phyloP scores from a whole-genome alignment of 257 asterid genomes.

The Striga asiatica region DNA sequence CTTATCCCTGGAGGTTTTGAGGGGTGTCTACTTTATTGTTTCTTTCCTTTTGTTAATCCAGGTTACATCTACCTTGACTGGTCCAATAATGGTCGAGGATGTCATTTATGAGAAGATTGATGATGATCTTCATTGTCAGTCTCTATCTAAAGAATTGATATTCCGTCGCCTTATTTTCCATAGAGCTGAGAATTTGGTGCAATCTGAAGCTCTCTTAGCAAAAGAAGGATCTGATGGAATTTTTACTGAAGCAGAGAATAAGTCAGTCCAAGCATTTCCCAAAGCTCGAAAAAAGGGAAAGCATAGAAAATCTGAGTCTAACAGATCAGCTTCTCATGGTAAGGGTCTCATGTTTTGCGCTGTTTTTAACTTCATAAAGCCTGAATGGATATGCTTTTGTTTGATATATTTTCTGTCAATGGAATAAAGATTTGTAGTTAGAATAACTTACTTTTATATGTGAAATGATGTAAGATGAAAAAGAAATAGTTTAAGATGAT shows the following conservation, averaged over 20 bases:
- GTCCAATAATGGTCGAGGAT: constrained; percentile 77
- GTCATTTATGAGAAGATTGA: constrained; percentile 55
- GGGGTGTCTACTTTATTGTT: background rate
- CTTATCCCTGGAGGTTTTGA: background rate
- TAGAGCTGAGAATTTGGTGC: constrained; percentile 68
- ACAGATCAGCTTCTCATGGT: constrained; percentile 21
- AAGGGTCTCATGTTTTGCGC: constrained; percentile 14
- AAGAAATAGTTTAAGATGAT: too few relatives aligned
- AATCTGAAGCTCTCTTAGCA: constrained; percentile 79
- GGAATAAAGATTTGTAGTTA: too few relatives aligned
- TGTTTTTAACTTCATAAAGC: constrained; percentile 12
- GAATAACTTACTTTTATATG: too few relatives aligned
- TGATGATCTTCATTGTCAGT: constrained; percentile 29
- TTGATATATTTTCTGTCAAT: too few relatives aligned
- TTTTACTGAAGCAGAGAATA: constrained; percentile 24
- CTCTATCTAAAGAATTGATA: constrained; percentile 36
- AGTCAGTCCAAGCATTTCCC: constrained; percentile 24
- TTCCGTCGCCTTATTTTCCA: constrained; percentile 80
- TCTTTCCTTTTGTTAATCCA: constrained; percentile 19
- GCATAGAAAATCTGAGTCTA: constrained; percentile 27
- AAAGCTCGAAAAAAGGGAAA: constrained; percentile 38
- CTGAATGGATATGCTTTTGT: too few relatives aligned
- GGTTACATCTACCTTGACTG: constrained; percentile 73
- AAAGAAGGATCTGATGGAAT: constrained; percentile 23
- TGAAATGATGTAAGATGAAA: too few relatives aligned